These are phyloP conservation scores for Myrica gale DNA, from an alignment of 306 rosid genomes.

Conservation along the genomic window DNA sequence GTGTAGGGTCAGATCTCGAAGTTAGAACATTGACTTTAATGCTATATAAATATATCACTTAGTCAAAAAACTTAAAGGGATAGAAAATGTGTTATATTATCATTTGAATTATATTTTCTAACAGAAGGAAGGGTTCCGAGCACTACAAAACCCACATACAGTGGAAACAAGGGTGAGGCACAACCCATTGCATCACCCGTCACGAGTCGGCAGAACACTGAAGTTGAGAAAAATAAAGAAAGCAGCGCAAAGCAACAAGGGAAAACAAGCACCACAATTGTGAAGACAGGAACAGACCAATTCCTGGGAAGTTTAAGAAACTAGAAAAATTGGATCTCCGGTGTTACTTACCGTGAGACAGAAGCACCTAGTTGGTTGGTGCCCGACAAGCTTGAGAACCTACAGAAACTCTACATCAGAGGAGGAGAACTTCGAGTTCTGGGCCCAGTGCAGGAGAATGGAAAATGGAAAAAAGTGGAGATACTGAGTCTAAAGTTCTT, in stretches of 20 bases:
- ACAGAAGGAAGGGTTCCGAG: too few species aligned
- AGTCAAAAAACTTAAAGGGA: too few species aligned
- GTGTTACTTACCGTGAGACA: conserved; percentile 8
- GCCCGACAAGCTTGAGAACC: background rate
- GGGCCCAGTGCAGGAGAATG: too few species aligned
- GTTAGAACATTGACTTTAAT: too few species aligned
- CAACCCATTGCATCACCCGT: background rate
- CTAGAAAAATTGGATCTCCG: conserved; percentile 25
- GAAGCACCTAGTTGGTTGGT: conserved; percentile 3
- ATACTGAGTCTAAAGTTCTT: conserved; percentile 19
- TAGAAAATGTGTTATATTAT: too few species aligned
- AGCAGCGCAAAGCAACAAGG: background rate
- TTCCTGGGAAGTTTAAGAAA: background rate
- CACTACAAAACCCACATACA: too few species aligned
- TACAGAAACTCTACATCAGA: conserved; percentile 26
- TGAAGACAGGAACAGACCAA: background rate
- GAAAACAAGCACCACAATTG: too few species aligned
- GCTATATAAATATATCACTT: too few species aligned
- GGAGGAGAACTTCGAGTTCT: conserved; percentile 19
- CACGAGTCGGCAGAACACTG: background rate
- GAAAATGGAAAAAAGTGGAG: background rate
- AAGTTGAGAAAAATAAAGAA: background rate
- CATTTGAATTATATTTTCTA: too few species aligned
- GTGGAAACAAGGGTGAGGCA: background rate
- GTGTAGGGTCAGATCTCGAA: too few species aligned